Conservation (phyloP, 83 land plant species). For the Picea abies region DNA sequence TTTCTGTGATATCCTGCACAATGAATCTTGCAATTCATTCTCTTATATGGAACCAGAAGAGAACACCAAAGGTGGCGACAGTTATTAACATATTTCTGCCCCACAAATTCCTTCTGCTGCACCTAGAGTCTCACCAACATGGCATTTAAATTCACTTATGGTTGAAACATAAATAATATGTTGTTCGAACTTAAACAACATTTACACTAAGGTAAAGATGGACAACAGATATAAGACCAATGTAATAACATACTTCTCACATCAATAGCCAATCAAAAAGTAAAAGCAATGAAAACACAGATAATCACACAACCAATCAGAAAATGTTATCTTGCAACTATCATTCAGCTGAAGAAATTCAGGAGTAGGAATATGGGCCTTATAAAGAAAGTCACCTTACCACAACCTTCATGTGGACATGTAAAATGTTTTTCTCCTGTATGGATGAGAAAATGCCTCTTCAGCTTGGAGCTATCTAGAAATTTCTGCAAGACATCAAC, state of each 20-base stretch:
- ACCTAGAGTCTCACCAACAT: no score
- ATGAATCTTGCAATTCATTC: no score
- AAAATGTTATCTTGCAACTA: not conserved
- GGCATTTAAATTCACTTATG: no score
- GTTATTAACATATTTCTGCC: no score
- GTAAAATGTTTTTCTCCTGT: slow-evolving; percentile 89
- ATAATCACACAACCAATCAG: not conserved
- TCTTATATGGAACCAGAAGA: no score
- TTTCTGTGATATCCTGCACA: no score
- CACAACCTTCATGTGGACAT: slow-evolving; percentile 97
- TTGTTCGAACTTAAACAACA: no score
- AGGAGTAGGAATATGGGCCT: not conserved
- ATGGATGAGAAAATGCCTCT: slow-evolving; percentile 91
- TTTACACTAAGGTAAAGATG: no score
- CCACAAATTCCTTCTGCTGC: no score
- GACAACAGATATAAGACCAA: no score
- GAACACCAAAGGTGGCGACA: no score
- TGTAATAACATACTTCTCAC: not conserved
- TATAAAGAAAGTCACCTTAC: slow-evolving; percentile 65
- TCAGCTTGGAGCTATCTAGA: slow-evolving; percentile 96
- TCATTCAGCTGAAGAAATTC: not conserved
- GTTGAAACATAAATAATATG: no score
- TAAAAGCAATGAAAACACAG: not conserved
- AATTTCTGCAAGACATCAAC: slow-evolving; percentile 71
- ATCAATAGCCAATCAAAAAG: not conserved